Conservation (phyloP, 371 early-diverging fungal species). For the Rhizopus microsporus region DNA sequence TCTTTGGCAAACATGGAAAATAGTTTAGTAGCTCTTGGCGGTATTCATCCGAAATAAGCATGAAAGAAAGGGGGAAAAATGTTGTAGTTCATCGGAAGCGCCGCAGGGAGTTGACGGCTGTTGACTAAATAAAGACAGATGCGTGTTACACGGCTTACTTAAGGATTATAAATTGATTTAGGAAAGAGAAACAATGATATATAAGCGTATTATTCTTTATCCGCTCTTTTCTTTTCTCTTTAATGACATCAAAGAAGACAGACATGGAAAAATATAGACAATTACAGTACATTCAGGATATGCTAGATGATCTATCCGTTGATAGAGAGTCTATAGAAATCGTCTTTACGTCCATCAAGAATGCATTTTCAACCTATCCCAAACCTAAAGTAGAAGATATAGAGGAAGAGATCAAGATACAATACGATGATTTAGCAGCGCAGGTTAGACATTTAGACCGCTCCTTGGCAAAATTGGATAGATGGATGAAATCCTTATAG, state of each 20-base stretch:
- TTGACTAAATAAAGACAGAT: constrained; percentile 1
- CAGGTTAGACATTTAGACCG: constrained; percentile 26
- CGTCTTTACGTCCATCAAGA: constrained; percentile 19
- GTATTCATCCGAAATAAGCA: constrained; percentile 8
- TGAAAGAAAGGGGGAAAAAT: neutral
- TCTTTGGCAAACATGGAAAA: constrained; percentile 10
- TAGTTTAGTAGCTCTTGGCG: constrained; percentile 13
- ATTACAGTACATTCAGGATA: constrained; percentile 11
- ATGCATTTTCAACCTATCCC: constrained; percentile 21
- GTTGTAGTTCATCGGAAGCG: neutral
- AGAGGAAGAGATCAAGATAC: constrained; percentile 22
- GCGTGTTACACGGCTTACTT: neutral
- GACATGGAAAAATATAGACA: constrained; percentile 6
- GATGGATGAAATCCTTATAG: constrained; percentile 13
- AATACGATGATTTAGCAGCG: constrained; percentile 30
- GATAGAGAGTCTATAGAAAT: constrained; percentile 26
- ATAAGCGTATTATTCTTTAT: neutral
- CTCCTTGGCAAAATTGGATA: constrained; percentile 19
- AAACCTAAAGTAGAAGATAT: constrained; percentile 14
- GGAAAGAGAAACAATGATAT: constrained; percentile 11
- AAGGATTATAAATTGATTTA: neutral
- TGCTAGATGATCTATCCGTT: constrained; percentile 17
- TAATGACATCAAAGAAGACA: neutral
- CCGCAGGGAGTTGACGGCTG: neutral
- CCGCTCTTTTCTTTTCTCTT: neutral